Percentiles rank a stretch among this genome's conserved stretches.
phyloP scores from a whole-genome alignment of 2,329 filamentous ascomycete species.

The Sarocladium oryzae region DNA sequence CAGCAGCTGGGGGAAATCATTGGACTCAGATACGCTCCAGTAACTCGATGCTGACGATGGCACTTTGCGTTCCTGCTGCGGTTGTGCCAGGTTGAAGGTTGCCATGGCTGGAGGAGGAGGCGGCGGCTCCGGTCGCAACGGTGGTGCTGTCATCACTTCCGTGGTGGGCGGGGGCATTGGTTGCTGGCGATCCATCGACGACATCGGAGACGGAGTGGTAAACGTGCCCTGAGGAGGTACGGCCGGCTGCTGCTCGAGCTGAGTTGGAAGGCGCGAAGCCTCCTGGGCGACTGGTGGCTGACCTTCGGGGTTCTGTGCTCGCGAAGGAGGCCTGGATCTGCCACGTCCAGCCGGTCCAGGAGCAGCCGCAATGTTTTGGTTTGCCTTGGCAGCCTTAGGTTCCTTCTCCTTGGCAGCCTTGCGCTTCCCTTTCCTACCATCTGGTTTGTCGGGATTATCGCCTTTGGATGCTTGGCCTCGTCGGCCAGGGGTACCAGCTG shows the following conservation, averaged over 20 bases:
- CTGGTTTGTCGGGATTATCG: slow-evolving; percentile 40
- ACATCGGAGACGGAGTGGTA: slow-evolving; percentile 18
- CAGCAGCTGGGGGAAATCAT: slow-evolving; percentile 67
- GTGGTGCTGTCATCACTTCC: slow-evolving; percentile 51
- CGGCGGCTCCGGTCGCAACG: slow-evolving; percentile 46
- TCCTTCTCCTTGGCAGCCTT: slow-evolving; percentile 36
- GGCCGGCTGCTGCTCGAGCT: slow-evolving; percentile 36
- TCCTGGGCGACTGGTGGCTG: slow-evolving; percentile 32
- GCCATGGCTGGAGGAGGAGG: slow-evolving; percentile 38
- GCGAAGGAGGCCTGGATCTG: slow-evolving; percentile 50
- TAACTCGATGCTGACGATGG: slow-evolving; percentile 67
- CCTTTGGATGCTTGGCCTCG: slow-evolving; percentile 38
- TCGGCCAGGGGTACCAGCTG: slow-evolving; percentile 50
- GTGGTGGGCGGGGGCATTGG: slow-evolving; percentile 31
- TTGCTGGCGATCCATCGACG: slow-evolving; percentile 28
- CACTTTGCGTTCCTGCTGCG: slow-evolving; percentile 43
- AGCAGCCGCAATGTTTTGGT: slow-evolving; percentile 40
- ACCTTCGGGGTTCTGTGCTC: slow-evolving; percentile 38
- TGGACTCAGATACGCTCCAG: slow-evolving; percentile 78
- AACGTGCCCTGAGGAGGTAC: slow-evolving; percentile 32
- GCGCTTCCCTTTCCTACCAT: slow-evolving; percentile 30
- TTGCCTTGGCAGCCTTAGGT: slow-evolving; percentile 32
- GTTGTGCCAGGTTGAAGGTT: slow-evolving; percentile 43
- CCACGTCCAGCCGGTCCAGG: slow-evolving; percentile 37
- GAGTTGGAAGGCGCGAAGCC: slow-evolving; percentile 31